These are phyloP conservation scores for Hanseniaspora hatyaiensis DNA, from an alignment of 805 yeast species.

Conservation along the genomic window DNA sequence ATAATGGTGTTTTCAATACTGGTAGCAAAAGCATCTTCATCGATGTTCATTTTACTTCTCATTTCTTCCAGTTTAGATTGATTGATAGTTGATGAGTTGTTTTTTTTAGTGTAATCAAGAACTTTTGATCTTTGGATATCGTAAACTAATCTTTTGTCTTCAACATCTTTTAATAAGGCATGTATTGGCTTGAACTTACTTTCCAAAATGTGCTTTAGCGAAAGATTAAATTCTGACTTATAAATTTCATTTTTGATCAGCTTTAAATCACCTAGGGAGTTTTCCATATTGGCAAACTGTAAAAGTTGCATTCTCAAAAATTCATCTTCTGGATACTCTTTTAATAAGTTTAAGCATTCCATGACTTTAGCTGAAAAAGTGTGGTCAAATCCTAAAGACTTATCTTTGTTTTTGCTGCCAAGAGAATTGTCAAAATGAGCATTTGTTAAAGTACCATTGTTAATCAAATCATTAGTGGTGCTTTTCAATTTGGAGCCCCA, in stretches of 20 bases:
- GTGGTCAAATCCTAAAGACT: conserved; percentile 9
- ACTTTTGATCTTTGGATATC: conserved; percentile 59
- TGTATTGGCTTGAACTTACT: conserved; percentile 51
- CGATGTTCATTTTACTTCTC: conserved; percentile 65
- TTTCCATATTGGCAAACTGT: conserved; percentile 56
- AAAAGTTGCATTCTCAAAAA: conserved; percentile 53
- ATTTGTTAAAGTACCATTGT: conserved; percentile 13
- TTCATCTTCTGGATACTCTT: conserved; percentile 31
- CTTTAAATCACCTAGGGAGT: conserved; percentile 70
- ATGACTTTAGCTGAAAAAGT: conserved; percentile 11
- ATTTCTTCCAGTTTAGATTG: conserved; percentile 63
- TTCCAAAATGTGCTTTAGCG: conserved; percentile 50
- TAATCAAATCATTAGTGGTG: conserved; percentile 14
- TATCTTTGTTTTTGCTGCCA: not conserved
- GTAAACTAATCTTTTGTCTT: conserved; percentile 63
- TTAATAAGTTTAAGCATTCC: conserved; percentile 12
- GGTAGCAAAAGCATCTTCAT: conserved; percentile 82
- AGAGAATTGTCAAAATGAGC: conserved; percentile 2
- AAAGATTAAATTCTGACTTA: conserved; percentile 54
- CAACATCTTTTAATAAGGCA: conserved; percentile 60
- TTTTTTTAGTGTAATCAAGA: conserved; percentile 35
- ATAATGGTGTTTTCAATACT: conserved; percentile 79
- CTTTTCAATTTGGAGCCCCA: conserved; percentile 6
- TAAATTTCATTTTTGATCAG: conserved; percentile 71
- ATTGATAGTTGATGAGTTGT: conserved; percentile 12